Evolutionary conservation across 352 stramenopile genomes (phyloP).

Genomic region (Phytophthora meadii): DNA sequence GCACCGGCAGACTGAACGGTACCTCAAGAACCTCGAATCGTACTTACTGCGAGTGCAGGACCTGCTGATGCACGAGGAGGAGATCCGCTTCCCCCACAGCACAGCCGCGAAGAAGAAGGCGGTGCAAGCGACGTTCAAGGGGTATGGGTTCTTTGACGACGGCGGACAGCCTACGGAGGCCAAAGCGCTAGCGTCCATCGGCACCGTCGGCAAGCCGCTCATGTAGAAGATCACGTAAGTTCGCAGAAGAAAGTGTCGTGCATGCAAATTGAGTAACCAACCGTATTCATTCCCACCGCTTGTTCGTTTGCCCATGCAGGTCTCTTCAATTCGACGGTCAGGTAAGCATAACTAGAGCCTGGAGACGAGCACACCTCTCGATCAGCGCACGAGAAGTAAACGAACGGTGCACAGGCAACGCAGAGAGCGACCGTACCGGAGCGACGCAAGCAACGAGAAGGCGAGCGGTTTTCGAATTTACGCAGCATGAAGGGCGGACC

Average conservation of each 20-base stretch:
- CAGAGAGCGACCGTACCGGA: too few species aligned
- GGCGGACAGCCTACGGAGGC: constrained; percentile 43
- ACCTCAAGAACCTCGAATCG: constrained; percentile 82
- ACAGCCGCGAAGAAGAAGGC: constrained; percentile 54
- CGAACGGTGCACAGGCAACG: not conserved
- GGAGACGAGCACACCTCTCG: too few species aligned
- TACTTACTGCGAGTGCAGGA: constrained; percentile 85
- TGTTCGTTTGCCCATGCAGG: constrained; percentile 5
- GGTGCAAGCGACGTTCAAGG: constrained; percentile 65
- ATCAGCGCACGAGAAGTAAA: not conserved
- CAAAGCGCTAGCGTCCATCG: constrained; percentile 39
- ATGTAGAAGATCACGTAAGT: constrained; percentile 24
- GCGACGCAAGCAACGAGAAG: constrained; percentile 1
- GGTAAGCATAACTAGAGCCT: too few species aligned
- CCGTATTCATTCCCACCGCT: constrained; percentile 15
- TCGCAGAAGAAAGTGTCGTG: constrained; percentile 13
- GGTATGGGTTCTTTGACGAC: constrained; percentile 86
- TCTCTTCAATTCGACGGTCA: constrained; percentile 3
- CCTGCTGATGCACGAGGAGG: constrained; percentile 79
- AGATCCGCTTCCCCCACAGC: constrained; percentile 77
- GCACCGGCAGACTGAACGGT: constrained; percentile 85
- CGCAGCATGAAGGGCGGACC: constrained; percentile 13
- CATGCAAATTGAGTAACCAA: constrained; percentile 19
- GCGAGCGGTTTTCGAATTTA: constrained; percentile 10
- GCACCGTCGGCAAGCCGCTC: constrained; percentile 44